Percentiles rank a stretch among this genome's conserved stretches.
phyloP scores from a whole-genome alignment of 2,329 filamentous ascomycete species.

The Microcyclospora pomicola region DNA sequence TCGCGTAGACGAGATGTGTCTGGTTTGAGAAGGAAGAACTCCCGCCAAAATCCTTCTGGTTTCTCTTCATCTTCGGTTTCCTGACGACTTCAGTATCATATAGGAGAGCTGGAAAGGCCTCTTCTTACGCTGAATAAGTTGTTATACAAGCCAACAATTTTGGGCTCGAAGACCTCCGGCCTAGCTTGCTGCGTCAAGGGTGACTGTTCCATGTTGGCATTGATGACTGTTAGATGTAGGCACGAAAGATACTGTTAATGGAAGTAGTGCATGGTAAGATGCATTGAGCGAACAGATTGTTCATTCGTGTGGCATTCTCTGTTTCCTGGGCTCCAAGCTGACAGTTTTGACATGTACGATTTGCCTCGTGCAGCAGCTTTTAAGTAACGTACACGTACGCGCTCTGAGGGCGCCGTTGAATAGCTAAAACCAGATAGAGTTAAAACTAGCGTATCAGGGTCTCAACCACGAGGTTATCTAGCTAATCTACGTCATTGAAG shows the following conservation, averaged over 20 bases:
- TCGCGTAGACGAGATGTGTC: conserved; percentile 55
- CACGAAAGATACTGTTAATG: neutral
- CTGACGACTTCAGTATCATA: conserved; percentile 14
- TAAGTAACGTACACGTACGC: too few species aligned
- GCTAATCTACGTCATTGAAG: too few species aligned
- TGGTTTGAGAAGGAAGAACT: conserved; percentile 83
- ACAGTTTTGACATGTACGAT: too few species aligned
- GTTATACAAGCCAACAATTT: conserved; percentile 83
- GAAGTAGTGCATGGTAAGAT: neutral
- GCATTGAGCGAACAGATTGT: neutral
- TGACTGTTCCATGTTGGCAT: conserved; percentile 60
- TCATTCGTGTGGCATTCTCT: conserved; percentile 2
- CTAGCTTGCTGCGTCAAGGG: conserved; percentile 85
- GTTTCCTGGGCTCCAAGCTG: too few species aligned
- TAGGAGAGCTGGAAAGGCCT: neutral
- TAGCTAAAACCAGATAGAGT: too few species aligned
- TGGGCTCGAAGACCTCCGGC: conserved; percentile 83
- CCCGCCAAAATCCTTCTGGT: conserved; percentile 85
- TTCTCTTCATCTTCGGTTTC: conserved; percentile 55
- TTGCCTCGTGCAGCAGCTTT: too few species aligned
- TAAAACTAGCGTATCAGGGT: too few species aligned
- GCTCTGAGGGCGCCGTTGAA: too few species aligned
- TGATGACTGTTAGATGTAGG: neutral
- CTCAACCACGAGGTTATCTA: too few species aligned
- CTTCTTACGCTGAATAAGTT: conserved; percentile 53